Evolutionary conservation across 148 eudicot genomes (phyloP), one percentile per base, ranked within the genome.

Genomic region (Pouteria glomerata): DNA sequence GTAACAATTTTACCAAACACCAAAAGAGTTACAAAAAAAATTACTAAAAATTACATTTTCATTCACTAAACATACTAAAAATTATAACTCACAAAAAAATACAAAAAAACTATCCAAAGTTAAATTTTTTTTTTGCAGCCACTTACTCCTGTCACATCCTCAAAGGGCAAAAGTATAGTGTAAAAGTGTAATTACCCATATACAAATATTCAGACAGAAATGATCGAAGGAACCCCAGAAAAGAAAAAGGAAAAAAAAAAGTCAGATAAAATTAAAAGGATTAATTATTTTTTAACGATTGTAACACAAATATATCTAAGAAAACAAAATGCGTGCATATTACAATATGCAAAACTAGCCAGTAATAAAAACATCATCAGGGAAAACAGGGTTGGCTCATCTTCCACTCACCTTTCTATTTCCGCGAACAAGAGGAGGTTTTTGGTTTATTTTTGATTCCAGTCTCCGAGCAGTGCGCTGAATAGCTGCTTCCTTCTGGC

Each of bases 401-500:
- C 63, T 73, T 35, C 44, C 51, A 69, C 62, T 57, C 71, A 79
- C 45, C 72, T 73, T 81, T 66, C 77, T 80, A 68, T 72, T 75
- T 48, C 80, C 81, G 73, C 71, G 82, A 57, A 52, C 66, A 80
- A 71, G 70, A 39, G 86, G 81, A 63, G 78, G 60, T 68, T 70
- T 68, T 63, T 76, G 77, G 66, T 61, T 79, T 66, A 77, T 63
- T 66, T 63, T 76, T 18, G 79, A 48, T 19, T 80, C 97, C 64
- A 84, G 73, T 77, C 79, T 87, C 85, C 90, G 85, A 64, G 78
- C 88, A 33, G 85, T 80, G 42, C 90, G 87, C 21, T 77, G 76
- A 59, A 82, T 80, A 23, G 92, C 92, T 56, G 86, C 89, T 77
- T 81, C 87, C 82, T 81, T 89, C 82, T 78, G 86, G 42, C 86